These are phyloP conservation scores for Sporothrix brunneoviolacea DNA, from an alignment of 2,329 filamentous ascomycete genomes.

Conservation along the genomic window DNA sequence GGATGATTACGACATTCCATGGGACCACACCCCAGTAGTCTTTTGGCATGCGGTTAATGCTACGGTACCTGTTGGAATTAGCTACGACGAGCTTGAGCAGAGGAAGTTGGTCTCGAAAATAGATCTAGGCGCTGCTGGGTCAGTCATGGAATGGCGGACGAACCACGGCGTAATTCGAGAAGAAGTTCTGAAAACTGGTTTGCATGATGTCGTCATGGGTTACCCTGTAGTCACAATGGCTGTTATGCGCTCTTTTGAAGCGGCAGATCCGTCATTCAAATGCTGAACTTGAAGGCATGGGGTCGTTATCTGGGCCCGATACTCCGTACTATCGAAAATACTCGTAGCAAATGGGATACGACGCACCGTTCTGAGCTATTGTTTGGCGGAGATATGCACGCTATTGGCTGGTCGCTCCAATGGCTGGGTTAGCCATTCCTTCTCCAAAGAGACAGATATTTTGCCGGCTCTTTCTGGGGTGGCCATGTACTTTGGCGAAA, in stretches of 20 bases:
- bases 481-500: no score
- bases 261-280: background rate
- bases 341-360: no score
- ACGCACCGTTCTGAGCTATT: no score
- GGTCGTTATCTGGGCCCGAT: no score
- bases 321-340: no score
- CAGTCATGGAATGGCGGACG: constrained; percentile 5
- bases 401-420: no score
- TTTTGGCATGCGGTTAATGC: constrained; percentile 52
- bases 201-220: constrained; percentile 7
- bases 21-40: constrained; percentile 40
- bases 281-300: background rate
- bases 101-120: constrained; percentile 28
- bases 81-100: constrained; percentile 37
- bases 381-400: no score
- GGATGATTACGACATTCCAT: constrained; percentile 46
- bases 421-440: no score
- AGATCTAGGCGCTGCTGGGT: constrained; percentile 4
- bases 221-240: constrained; percentile 7
- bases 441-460: no score
- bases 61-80: constrained; percentile 29
- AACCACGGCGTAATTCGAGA: constrained; percentile 5
- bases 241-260: constrained; percentile 8
- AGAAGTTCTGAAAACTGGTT: constrained; percentile 1
- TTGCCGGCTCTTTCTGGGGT: no score